Evolutionary conservation across 257 asterid genomes (phyloP), one percentile per base, ranked within the genome.

Genomic region (Solanum appendiculatum): DNA sequence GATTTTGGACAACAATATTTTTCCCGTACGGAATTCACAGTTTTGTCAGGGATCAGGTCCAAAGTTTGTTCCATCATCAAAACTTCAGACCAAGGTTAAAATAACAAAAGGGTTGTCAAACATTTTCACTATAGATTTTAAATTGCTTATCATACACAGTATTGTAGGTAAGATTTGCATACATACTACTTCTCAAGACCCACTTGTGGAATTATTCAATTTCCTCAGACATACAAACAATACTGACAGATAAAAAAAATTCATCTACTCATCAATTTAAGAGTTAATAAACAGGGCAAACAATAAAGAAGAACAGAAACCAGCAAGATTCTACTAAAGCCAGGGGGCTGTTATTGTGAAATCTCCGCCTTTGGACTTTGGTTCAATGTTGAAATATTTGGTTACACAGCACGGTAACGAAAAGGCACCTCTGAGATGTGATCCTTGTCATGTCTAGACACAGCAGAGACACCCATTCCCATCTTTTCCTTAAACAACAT

Each of bases 281-380:
- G 64, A 54, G 13, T 64, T 64, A 64, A 64, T 12, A 64, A n/a
- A n/a, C 72, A 11, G 20, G 25, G 64, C 64, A 25, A 54, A 25
- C 18, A 58, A 25, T 27, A 12, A 25, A 64, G 34, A 64, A 64
- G 20, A 64, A 64, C 7, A 64, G 20, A 4, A 64, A 64, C 34
- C 20, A 64, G 8, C 20, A 11, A 64, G 14, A 64, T 31, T 64
- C 34, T 0, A 8, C 34, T 31, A 64, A 46, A 81, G 87, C 82
- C 54, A 42, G 73, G 66, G 64, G 87, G 86, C 39, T 70, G 83
- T 54, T 85, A 89, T 88, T 87, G 90, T 1, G 88, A 83, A 87
- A 60, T 86, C 51, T 87, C 91, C 63, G 18, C 25, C 25, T 54
- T 18, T 54, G 63, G 63, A 58, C 66, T 20, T 72, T 46, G 86